These are phyloP conservation scores for Lithocarpus polystachyus DNA, from an alignment of 306 rosid genomes.

Conservation along the genomic window DNA sequence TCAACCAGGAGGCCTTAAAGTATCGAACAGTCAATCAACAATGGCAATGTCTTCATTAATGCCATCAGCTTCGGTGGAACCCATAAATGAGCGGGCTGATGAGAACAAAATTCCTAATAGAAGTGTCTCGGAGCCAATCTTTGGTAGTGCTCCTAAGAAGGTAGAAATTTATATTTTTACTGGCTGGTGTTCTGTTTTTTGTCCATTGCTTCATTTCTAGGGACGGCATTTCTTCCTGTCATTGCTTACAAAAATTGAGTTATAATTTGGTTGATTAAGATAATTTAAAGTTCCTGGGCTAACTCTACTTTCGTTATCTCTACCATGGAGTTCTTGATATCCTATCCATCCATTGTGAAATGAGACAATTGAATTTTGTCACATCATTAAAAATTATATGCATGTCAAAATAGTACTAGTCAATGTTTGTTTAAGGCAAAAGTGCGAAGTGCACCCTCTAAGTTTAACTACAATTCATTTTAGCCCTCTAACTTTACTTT, in stretches of 20 bases:
- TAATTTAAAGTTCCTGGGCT: too few species aligned
- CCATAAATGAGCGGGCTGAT: slow-evolving; percentile 62
- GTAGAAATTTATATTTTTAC: slow-evolving; percentile 28
- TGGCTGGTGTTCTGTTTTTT: neutral
- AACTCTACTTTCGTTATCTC: too few species aligned
- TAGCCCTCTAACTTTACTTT: too few species aligned
- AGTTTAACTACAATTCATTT: too few species aligned
- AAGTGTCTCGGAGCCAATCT: slow-evolving; percentile 91
- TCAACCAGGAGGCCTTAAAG: slow-evolving; percentile 48
- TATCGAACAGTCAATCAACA: slow-evolving; percentile 74
- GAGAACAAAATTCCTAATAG: slow-evolving; percentile 59
- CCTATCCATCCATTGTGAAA: too few species aligned
- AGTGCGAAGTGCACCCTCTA: too few species aligned
- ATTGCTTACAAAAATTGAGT: neutral
- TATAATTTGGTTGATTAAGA: neutral
- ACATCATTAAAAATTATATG: too few species aligned
- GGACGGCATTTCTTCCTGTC: neutral
- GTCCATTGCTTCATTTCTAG: neutral
- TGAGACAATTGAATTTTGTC: too few species aligned
- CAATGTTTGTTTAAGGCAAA: too few species aligned
- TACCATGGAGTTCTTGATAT: too few species aligned
- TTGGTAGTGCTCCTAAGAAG: slow-evolving; percentile 77
- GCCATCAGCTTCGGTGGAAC: slow-evolving; percentile 86
- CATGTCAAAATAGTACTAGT: too few species aligned
- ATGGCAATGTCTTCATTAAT: slow-evolving; percentile 76